Conservation (phyloP, 2,329 filamentous ascomycete species). For the Fusarium brachygibbosum region DNA sequence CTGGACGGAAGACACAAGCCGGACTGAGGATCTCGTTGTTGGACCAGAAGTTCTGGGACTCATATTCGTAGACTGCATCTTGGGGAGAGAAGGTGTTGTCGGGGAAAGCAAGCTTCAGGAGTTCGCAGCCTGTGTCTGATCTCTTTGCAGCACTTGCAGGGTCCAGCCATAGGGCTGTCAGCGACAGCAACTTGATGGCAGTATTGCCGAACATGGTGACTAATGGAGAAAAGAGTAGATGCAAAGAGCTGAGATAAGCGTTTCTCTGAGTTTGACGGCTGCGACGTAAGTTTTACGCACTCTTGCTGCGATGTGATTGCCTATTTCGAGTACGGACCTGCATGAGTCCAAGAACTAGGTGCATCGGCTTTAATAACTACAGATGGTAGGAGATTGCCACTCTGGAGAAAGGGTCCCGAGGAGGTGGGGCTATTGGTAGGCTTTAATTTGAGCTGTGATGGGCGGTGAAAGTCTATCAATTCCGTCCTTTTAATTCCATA, state of each 20-base stretch:
- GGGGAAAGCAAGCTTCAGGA: slow-evolving; percentile 11
- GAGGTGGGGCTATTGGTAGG: not conserved
- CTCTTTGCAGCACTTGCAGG: not conserved
- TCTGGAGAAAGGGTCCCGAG: not conserved
- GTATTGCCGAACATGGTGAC: slow-evolving; percentile 8
- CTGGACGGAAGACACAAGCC: slow-evolving; percentile 31
- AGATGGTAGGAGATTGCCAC: slow-evolving; percentile 2
- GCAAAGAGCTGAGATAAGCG: not conserved
- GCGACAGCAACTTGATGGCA: slow-evolving; percentile 2
- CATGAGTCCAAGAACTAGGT: not conserved
- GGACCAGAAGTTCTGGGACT: slow-evolving; percentile 33
- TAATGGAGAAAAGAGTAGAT: not conserved
- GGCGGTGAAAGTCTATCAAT: not conserved
- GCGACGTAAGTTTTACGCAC: not conserved
- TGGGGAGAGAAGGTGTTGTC: slow-evolving; percentile 11
- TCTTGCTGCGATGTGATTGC: not conserved
- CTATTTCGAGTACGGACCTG: not conserved
- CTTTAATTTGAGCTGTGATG: not conserved
- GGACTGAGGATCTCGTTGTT: slow-evolving; percentile 28
- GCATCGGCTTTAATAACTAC: slow-evolving; percentile 12
- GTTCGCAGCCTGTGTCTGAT: slow-evolving; percentile 9
- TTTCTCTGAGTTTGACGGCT: not conserved
- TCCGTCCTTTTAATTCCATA: not conserved
- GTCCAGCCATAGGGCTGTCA: slow-evolving; percentile 10
- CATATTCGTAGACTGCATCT: slow-evolving; percentile 20